Evolutionary conservation across 495 filamentous ascomycete species (phyloP), one percentile per base, ranked within the genome.

Genomic region (Chaetomium fimeti): DNA sequence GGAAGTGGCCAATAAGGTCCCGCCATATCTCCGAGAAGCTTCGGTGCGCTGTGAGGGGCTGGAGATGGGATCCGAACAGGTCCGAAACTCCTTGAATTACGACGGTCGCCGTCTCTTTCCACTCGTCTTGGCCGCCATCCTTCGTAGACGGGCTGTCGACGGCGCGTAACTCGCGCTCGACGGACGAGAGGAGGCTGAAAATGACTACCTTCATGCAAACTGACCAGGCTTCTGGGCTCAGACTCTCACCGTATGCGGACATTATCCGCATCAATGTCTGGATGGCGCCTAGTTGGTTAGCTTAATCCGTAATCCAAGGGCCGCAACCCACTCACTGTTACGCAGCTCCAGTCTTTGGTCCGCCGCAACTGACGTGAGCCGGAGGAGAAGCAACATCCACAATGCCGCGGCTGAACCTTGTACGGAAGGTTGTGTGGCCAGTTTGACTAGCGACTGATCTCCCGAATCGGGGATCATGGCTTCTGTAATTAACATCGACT

Each of bases 261-360:
- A 98, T 92, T 57, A 98, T 97, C 43, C 92, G 83, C 60, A 97
- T 84, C 18, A 97, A 77, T 0, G 92, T 97, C 72, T 96, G 93
- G 38, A 98, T 87, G 7, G 92, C 90, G 63, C 83, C 81, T 85
- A 57, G 7, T 32, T 2, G 11, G 60, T 76, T 59, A 75, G 76
- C 32, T n/a, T 13, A 57, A 38, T 36, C 13, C 51, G 15, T 12
- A n/a, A 63, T 4, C 22, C 0, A 22, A n/a, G n/a, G 2, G 13
- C 2, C 7, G 1, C n/a, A 13, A 20, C 47, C 25, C 0, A 69
- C 80, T 71, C 73, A 83, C 92, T 92, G 69, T 97, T 96, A 57
- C 94, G 84, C 55, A 97, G 84, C 70, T 98, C 94, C n/a, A 89
- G 75, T 69, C 92, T 84, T 27, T 84, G 80, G 71, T 96, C 91